These are phyloP conservation scores for Chrysopogon serrulatus DNA, from an alignment of 176 grass and related monocot genomes.

Conservation along the genomic window DNA sequence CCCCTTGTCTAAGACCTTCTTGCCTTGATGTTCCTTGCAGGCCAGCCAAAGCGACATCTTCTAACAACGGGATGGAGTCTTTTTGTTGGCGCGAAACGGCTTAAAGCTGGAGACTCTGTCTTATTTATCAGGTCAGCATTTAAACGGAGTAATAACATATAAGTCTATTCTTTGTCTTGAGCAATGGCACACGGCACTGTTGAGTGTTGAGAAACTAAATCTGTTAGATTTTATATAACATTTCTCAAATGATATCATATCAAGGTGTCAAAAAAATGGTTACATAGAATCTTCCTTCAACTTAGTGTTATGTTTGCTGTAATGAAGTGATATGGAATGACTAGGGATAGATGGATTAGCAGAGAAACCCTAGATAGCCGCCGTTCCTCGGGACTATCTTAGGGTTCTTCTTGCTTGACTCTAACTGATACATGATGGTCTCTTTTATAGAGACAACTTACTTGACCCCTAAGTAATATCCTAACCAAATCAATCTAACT, in stretches of 20 bases:
- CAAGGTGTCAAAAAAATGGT: too few relatives aligned
- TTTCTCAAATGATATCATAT: not conserved
- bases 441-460: too few relatives aligned
- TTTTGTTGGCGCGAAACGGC: constrained; percentile 91
- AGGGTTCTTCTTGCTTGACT: too few relatives aligned
- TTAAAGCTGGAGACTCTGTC: constrained; percentile 92
- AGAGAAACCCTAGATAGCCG: too few relatives aligned
- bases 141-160: not conserved
- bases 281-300: not conserved
- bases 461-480: too few relatives aligned
- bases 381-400: too few relatives aligned
- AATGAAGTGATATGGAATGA: too few relatives aligned
- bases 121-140: constrained; percentile 85
- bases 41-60: constrained; percentile 96
- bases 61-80: constrained; percentile 99
- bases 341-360: too few relatives aligned
- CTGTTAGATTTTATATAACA: not conserved
- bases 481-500: too few relatives aligned
- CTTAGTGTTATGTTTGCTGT: not conserved
- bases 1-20: not conserved
- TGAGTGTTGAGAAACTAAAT: constrained; percentile 9
- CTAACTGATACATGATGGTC: too few relatives aligned
- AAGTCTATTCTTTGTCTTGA: not conserved
- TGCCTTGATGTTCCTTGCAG: constrained; percentile 40
- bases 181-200: not conserved